phyloP scores from a whole-genome alignment of 2,329 filamentous ascomycete species.

The Claviceps monticola region DNA sequence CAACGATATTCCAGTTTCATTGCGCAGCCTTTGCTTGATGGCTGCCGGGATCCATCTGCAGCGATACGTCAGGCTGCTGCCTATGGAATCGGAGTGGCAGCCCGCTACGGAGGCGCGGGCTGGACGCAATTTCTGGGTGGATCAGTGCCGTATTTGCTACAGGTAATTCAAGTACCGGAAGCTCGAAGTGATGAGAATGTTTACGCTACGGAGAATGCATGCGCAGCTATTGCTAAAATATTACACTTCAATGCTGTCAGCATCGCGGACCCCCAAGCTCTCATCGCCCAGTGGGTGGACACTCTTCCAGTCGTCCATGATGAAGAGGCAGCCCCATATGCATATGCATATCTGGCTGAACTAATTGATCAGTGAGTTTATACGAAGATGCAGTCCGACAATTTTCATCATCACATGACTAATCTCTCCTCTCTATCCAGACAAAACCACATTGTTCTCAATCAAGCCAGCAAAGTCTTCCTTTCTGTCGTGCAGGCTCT shows the following conservation, averaged over 20 bases:
- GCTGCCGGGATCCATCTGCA: conserved; percentile 72
- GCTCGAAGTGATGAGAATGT: conserved; percentile 85
- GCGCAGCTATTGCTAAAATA: conserved; percentile 92
- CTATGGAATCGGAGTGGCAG: conserved; percentile 90
- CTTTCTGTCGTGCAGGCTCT: conserved; percentile 75
- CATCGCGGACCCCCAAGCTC: conserved; percentile 60
- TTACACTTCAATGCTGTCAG: conserved; percentile 75
- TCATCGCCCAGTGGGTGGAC: conserved; percentile 76
- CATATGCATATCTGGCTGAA: conserved; percentile 82
- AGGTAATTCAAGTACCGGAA: conserved; percentile 66
- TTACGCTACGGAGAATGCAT: conserved; percentile 95
- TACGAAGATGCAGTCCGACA: neutral
- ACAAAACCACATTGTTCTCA: conserved; percentile 69
- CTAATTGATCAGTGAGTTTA: conserved; percentile 85
- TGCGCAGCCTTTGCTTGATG: conserved; percentile 70
- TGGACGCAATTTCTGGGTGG: conserved; percentile 82
- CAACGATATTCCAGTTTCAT: conserved; percentile 80
- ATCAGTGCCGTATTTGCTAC: conserved; percentile 70
- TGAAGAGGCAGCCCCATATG: conserved; percentile 92
- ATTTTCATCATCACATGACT: conserved; percentile 8
- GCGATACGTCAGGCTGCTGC: conserved; percentile 92
- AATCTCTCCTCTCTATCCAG: conserved; percentile 30
- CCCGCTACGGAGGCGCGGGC: conserved; percentile 73
- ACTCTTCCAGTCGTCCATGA: conserved; percentile 89
- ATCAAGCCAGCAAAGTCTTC: conserved; percentile 70